A percentile compares a stretch with the other conserved stretches of the same genome.
These are phyloP conservation scores for Tanacetum coccineum DNA, from an alignment of 129 eudicot genomes.

Conservation along the genomic window DNA sequence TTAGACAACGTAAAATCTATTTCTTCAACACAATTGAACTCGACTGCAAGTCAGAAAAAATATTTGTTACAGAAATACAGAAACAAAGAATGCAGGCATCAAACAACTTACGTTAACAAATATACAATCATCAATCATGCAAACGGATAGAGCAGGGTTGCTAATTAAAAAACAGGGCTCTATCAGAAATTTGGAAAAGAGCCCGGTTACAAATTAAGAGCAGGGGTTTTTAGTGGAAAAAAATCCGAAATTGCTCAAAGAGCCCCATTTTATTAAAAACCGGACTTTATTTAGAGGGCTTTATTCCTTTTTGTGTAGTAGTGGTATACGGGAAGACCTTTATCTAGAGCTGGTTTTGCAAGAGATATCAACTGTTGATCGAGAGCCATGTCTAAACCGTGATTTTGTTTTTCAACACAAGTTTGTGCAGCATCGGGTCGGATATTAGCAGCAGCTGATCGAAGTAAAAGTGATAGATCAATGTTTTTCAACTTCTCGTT, in stretches of 20 bases:
- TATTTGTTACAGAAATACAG: conserved; percentile 6
- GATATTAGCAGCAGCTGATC: conserved; percentile 88
- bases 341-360: conserved; percentile 74
- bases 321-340: conserved; percentile 81
- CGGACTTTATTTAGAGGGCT: too few species aligned
- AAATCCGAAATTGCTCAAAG: too few species aligned
- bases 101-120: too few species aligned
- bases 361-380: conserved; percentile 67
- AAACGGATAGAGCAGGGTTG: too few species aligned
- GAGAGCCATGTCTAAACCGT: conserved; percentile 90
- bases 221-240: too few species aligned
- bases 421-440: conserved; percentile 90
- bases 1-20: conserved; percentile 11
- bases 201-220: too few species aligned
- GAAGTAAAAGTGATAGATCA: conserved; percentile 81
- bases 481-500: conserved; percentile 80
- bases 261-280: too few species aligned
- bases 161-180: too few species aligned
- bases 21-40: conserved; percentile 8
- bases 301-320: too few species aligned
- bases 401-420: conserved; percentile 90
- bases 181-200: too few species aligned
- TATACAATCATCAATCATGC: conserved; percentile 3
- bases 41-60: conserved; percentile 27
- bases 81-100: too few species aligned